Evolutionary conservation across 2,329 filamentous ascomycete genomes (phyloP), one percentile per base, ranked within the genome.

Genomic region (Blastomyces emzantsi): DNA sequence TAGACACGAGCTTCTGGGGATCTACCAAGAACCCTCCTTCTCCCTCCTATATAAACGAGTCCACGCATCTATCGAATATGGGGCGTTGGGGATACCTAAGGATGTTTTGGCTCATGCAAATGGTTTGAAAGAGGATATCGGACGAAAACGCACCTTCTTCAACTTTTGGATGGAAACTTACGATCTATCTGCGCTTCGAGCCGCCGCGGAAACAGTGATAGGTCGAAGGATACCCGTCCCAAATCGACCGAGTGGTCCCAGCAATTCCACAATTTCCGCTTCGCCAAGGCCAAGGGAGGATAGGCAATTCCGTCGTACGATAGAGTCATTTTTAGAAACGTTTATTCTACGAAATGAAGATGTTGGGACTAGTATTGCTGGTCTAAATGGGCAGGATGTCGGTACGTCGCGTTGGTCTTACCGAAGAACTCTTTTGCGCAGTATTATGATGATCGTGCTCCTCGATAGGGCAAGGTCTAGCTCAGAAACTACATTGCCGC

Each of bases 341-440:
- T 86, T 86, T 69, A 71, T 88, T 61, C 78, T 87, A 62, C 79
- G 78, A 39, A 84, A 85, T 64, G 81, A 85, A 67, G 85, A 87
- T 70, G 76, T 80, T 57, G 70, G 73, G 30, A 67, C 66, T 28
- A 55, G 61, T 17, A 45, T 63, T 7, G 64, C 66, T 15, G 67
- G 71, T 36, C 43, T 56, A 25, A 63, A 69, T 13, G 70, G 66
- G 11, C 72, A 75, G 39, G 75, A 79, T 59, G 75, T 76, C 62
- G 78, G 79, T 19, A 75, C 73, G 6, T 73, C 76, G 60, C 76
- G 72, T 22, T 81, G 78, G 76, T 75, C 77, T 36, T 85, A 84
- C 77, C 79, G 80, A 64, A 82, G 82, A 59, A 86, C 82, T 2
- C 74, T 83, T 15, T 74, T 85, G 51, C 80, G 84, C 43, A 84